Conservation (phyloP, 2,329 filamentous ascomycete genomes). For the Exophiala alcalophila region DNA sequence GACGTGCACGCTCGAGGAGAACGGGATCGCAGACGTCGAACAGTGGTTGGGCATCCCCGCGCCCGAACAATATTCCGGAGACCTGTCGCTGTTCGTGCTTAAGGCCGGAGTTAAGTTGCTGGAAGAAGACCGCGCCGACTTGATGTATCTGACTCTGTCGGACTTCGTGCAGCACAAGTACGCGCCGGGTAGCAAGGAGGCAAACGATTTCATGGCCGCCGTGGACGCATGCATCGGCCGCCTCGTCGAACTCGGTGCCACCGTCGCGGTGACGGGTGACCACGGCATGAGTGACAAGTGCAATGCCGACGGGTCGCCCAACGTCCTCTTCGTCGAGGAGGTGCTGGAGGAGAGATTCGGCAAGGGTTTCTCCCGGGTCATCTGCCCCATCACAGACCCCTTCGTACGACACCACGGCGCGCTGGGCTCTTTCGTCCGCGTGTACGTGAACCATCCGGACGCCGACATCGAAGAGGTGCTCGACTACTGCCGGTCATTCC, state of each 20-base stretch:
- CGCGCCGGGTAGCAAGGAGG: constrained; percentile 37
- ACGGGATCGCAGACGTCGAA: constrained; percentile 39
- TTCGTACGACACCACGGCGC: constrained; percentile 47
- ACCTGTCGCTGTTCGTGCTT: constrained; percentile 46
- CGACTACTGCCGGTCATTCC: constrained; percentile 32
- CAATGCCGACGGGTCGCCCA: constrained; percentile 36
- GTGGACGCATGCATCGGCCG: constrained; percentile 38
- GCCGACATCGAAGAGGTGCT: constrained; percentile 34
- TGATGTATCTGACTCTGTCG: constrained; percentile 46
- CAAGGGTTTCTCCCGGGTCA: constrained; percentile 36
- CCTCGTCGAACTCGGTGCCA: constrained; percentile 37
- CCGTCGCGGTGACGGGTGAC: constrained; percentile 43
- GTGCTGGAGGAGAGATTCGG: constrained; percentile 36
- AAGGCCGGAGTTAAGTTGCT: constrained; percentile 45
- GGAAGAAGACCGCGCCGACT: constrained; percentile 39
- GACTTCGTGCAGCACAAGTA: constrained; percentile 48
- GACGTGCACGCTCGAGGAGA: constrained; percentile 34
- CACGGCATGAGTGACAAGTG: constrained; percentile 47
- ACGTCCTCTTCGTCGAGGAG: constrained; percentile 43
- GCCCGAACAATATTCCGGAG: constrained; percentile 44
- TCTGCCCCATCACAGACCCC: constrained; percentile 46
- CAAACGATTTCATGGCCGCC: constrained; percentile 39
- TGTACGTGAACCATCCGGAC: constrained; percentile 34
- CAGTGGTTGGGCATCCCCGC: constrained; percentile 39
- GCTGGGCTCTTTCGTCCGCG: constrained; percentile 43